Evolutionary conservation across 2,329 filamentous ascomycete species (phyloP).

Genomic region (Dothidotthia symphoricarpi): DNA sequence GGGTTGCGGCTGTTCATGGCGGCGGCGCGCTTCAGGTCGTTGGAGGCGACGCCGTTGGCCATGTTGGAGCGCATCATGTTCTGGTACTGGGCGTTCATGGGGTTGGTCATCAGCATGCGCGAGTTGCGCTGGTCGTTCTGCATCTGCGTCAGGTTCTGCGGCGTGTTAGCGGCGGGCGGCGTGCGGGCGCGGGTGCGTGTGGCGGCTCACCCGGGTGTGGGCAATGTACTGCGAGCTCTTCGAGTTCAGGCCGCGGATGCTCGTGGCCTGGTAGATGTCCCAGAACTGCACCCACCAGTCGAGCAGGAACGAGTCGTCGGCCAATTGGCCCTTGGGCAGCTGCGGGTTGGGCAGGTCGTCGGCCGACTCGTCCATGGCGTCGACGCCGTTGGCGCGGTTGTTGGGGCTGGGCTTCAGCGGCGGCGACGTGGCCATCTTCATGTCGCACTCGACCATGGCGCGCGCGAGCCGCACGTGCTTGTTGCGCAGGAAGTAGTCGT

Average conservation of each 20-base stretch:
- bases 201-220: constrained; percentile 71
- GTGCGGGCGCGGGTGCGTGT: background rate
- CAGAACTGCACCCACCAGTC: constrained; percentile 98
- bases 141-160: constrained; percentile 65
- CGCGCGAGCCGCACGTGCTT: constrained; percentile 82
- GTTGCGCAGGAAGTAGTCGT: constrained; percentile 86
- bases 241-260: constrained; percentile 46
- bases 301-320: constrained; percentile 80
- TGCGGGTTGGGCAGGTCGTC: constrained; percentile 79
- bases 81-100: constrained; percentile 45
- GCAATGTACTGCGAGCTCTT: constrained; percentile 68
- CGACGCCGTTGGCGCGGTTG: constrained; percentile 63
- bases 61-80: constrained; percentile 66
- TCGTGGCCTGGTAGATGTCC: constrained; percentile 88
- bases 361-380: constrained; percentile 74
- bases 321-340: constrained; percentile 59
- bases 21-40: constrained; percentile 68
- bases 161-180: constrained; percentile 15
- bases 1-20: constrained; percentile 72
- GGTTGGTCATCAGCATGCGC: constrained; percentile 70
- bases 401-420: constrained; percentile 63
- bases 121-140: constrained; percentile 66
- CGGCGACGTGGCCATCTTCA: constrained; percentile 61
- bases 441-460: constrained; percentile 48
- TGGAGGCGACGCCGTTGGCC: constrained; percentile 59